These are phyloP conservation scores for barrel medic (Medicago truncatula) DNA, from an alignment of 306 rosid species.

Conservation along the genomic window MtrunA17r5.0-ANR NC_053049.1:30852001-30852500, in stretches of 20 bases:
- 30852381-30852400: not conserved
- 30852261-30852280: not conserved
- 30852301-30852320: constrained; percentile 39
- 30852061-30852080: not conserved
- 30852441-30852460: not conserved
- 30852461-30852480: too few relatives aligned
- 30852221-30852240: constrained; percentile 24
- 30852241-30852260: constrained; percentile 11
- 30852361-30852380: constrained; percentile 8
- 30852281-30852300: constrained; percentile 45
- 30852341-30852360: constrained; percentile 9
- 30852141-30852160: constrained; percentile 31
- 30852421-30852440: constrained; percentile 6
- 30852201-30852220: constrained; percentile 23
- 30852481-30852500: too few relatives aligned
- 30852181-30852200: constrained; percentile 26
- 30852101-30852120: not conserved
- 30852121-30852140: not conserved
- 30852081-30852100: not conserved
- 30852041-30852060: not conserved
- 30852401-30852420: constrained; percentile 23
- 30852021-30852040: not conserved
- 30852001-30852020: not conserved
- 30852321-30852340: not conserved
- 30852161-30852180: constrained; percentile 39